Conservation (phyloP, 2,329 filamentous ascomycete species). For the Bipolaris gigantea region DNA sequence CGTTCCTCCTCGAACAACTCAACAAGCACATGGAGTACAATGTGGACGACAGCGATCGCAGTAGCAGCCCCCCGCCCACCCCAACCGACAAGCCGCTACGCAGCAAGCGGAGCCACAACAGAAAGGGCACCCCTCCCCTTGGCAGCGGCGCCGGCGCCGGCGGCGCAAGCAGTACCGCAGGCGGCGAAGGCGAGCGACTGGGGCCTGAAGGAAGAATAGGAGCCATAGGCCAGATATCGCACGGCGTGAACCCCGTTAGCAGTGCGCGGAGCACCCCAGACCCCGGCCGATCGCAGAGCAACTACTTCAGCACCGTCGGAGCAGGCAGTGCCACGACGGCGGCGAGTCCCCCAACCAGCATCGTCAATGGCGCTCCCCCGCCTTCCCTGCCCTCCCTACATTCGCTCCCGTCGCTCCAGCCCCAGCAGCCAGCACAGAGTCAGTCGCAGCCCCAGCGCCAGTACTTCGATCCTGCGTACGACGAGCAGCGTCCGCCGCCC, state of each 20-base stretch:
- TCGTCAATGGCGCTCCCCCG: slow-evolving; percentile 34
- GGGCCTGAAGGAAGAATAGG: slow-evolving; percentile 1
- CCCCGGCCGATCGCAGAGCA: slow-evolving; percentile 31
- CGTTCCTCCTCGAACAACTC: slow-evolving; percentile 57
- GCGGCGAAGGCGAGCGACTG: slow-evolving; percentile 3
- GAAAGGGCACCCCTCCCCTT: slow-evolving; percentile 47
- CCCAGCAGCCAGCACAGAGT: slow-evolving; percentile 10
- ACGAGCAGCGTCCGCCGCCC: slow-evolving; percentile 30
- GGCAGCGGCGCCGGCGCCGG: slow-evolving; percentile 9
- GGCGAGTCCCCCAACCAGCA: slow-evolving; percentile 26
- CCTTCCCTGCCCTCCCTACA: slow-evolving; percentile 29
- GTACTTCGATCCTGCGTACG: slow-evolving; percentile 41
- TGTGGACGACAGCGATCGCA: slow-evolving; percentile 69
- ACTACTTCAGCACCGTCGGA: slow-evolving; percentile 37
- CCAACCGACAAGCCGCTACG: slow-evolving; percentile 78
- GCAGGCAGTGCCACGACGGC: slow-evolving; percentile 10
- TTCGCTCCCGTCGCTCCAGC: slow-evolving; percentile 32
- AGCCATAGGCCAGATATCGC: neutral
- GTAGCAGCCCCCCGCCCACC: slow-evolving; percentile 77
- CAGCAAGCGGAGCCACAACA: slow-evolving; percentile 68
- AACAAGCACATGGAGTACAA: slow-evolving; percentile 53
- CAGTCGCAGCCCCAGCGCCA: slow-evolving; percentile 17
- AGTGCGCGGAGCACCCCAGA: slow-evolving; percentile 47
- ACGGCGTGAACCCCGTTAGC: slow-evolving; percentile 35
- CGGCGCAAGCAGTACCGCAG: slow-evolving; percentile 7